Percentiles rank a stretch among this genome's conserved stretches.
Conservation (phyloP, 2,329 filamentous ascomycete species). For the Pyrenophora seminiperda region DNA sequence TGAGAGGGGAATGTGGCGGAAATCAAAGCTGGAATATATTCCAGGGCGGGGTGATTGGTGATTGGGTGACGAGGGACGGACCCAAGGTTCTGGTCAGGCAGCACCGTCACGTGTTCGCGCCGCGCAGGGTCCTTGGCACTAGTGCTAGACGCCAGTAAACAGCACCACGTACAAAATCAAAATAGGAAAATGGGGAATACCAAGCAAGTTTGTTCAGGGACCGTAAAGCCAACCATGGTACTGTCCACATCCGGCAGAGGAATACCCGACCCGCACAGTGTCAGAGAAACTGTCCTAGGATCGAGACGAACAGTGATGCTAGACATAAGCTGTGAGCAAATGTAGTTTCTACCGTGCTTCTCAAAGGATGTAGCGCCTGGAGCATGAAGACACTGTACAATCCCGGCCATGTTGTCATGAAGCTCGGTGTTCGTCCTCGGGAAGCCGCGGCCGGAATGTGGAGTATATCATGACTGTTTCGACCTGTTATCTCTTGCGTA, state of each 20-base stretch:
- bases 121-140: conserved; percentile 6
- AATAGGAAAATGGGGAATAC: conserved; percentile 32
- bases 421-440: conserved; percentile 20
- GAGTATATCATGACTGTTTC: conserved; percentile 26
- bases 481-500: conserved; percentile 28
- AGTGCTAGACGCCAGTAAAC: conserved; percentile 33
- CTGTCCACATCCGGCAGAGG: conserved; percentile 25
- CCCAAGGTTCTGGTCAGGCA: not conserved
- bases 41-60: not conserved
- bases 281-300: conserved; percentile 5
- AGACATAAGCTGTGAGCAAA: conserved; percentile 14
- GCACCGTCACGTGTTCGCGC: not conserved
- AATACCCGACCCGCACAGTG: conserved; percentile 16
- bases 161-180: conserved; percentile 31
- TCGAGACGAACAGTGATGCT: conserved; percentile 10
- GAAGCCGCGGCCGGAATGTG: conserved; percentile 21
- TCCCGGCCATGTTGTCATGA: conserved; percentile 13
- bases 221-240: conserved; percentile 25
- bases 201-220: conserved; percentile 28
- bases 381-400: conserved; percentile 8
- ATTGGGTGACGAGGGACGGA: not conserved
- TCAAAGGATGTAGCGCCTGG: conserved; percentile 3
- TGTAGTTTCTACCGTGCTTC: conserved; percentile 8
- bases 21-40: not conserved
- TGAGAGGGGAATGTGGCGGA: not conserved